A percentile compares a stretch with the other conserved stretches of the same genome.
Evolutionary conservation across 1,284 basidiomycete genomes (phyloP).

Genomic region (Wallemia mellicola): DNA sequence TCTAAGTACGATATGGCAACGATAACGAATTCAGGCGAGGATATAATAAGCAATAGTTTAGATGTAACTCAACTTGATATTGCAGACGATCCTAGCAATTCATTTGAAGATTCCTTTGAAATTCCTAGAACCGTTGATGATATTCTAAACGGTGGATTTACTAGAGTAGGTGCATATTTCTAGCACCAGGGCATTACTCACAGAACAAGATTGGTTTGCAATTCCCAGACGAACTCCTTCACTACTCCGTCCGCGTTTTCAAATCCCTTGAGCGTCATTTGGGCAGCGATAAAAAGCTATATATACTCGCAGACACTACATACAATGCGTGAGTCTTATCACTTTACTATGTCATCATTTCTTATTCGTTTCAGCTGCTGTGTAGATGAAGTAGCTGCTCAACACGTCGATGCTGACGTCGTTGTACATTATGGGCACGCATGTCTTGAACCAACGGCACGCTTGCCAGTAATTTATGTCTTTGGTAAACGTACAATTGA

Average conservation of each 20-base stretch:
- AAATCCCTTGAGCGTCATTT: slow-evolving; percentile 10
- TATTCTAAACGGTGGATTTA: neutral
- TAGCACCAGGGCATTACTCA: too few relatives aligned
- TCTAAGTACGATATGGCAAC: too few relatives aligned
- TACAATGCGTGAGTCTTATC: too few relatives aligned
- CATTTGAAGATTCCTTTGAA: neutral
- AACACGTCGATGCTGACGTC: slow-evolving; percentile 18
- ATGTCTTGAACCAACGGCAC: slow-evolving; percentile 15
- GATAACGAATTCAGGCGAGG: neutral
- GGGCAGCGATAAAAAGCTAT: slow-evolving; percentile 11
- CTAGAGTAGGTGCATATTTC: neutral
- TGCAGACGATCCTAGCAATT: too few relatives aligned
- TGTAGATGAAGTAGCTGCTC: slow-evolving; percentile 19
- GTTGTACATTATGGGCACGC: slow-evolving; percentile 20
- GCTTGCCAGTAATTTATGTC: slow-evolving; percentile 16
- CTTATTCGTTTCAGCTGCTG: too few relatives aligned
- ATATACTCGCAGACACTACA: slow-evolving; percentile 19
- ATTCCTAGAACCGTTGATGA: neutral
- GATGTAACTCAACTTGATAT: too few relatives aligned
- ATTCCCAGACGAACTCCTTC: slow-evolving; percentile 18
- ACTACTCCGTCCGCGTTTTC: slow-evolving; percentile 17
- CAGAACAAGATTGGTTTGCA: slow-evolving; percentile 14
- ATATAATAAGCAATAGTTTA: neutral
- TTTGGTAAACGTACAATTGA: slow-evolving; percentile 14
- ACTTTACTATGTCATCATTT: too few relatives aligned